These are phyloP conservation scores for Leishmania martiniquensis DNA, from an alignment of 208 protist species.

Conservation along the genomic window DNA sequence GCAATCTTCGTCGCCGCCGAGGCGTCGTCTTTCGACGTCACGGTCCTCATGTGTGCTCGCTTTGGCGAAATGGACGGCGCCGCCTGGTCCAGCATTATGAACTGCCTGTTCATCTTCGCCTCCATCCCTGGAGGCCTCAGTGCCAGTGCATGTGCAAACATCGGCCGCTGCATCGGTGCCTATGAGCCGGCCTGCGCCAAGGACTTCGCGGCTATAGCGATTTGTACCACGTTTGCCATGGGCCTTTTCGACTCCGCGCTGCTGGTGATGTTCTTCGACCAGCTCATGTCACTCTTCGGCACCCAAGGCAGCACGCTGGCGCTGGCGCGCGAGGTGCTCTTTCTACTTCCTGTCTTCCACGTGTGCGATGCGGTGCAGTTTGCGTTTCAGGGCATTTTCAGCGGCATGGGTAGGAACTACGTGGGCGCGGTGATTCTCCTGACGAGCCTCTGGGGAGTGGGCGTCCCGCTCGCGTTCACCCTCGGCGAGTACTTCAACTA, in stretches of 20 bases:
- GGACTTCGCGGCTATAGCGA: constrained; percentile 61
- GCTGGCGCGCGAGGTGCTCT: constrained; percentile 55
- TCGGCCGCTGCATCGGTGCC: constrained; percentile 79
- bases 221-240: constrained; percentile 39
- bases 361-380: constrained; percentile 82
- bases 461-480: constrained; percentile 66
- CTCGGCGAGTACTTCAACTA: constrained; percentile 62
- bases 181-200: constrained; percentile 57
- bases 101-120: constrained; percentile 76
- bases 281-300: constrained; percentile 76
- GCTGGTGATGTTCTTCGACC: constrained; percentile 62
- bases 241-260: constrained; percentile 56
- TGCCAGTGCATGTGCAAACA: constrained; percentile 78
- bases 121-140: constrained; percentile 73
- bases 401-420: constrained; percentile 81
- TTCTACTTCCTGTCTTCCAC: constrained; percentile 76
- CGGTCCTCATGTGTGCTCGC: constrained; percentile 68
- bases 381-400: constrained; percentile 88
- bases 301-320: constrained; percentile 52
- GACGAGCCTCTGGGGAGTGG: constrained; percentile 73
- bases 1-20: constrained; percentile 88
- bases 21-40: constrained; percentile 85
- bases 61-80: constrained; percentile 67
- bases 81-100: constrained; percentile 85
- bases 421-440: constrained; percentile 77